phyloP scores from a whole-genome alignment of 495 filamentous ascomycete genomes.

The Neurospora sp. region DNA sequence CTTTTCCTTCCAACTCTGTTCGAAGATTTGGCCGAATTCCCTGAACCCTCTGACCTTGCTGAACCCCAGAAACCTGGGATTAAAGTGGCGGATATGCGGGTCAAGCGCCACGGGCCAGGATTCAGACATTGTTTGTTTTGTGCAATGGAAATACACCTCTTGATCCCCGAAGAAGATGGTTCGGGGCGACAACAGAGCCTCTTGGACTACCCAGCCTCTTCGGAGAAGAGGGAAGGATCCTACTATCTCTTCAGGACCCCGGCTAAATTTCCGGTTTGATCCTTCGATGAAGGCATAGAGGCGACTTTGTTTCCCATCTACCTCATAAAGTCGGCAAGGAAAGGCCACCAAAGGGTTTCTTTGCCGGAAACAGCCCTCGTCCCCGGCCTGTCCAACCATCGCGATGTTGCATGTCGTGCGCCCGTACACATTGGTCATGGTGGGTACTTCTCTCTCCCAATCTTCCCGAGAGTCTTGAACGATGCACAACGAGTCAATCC shows the following conservation, averaged over 20 bases:
- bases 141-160: neutral
- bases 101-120: neutral
- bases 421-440: neutral
- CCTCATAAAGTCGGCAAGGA: neutral
- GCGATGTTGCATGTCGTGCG: neutral
- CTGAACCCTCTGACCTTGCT: neutral
- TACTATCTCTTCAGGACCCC: neutral
- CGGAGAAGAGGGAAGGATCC: neutral
- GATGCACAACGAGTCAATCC: conserved; percentile 18
- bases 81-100: neutral
- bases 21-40: neutral
- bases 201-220: neutral
- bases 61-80: neutral
- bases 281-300: neutral
- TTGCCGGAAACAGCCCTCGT: neutral
- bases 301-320: neutral
- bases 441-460: neutral
- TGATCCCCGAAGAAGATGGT: neutral
- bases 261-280: neutral
- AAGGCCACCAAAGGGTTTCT: neutral
- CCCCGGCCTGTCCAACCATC: neutral
- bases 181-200: neutral
- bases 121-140: neutral
- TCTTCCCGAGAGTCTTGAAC: conserved; percentile 5
- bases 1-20: neutral